Evolutionary conservation across 441 rosid genomes (phyloP).

Genomic region (Metrosideros polymorpha): DNA sequence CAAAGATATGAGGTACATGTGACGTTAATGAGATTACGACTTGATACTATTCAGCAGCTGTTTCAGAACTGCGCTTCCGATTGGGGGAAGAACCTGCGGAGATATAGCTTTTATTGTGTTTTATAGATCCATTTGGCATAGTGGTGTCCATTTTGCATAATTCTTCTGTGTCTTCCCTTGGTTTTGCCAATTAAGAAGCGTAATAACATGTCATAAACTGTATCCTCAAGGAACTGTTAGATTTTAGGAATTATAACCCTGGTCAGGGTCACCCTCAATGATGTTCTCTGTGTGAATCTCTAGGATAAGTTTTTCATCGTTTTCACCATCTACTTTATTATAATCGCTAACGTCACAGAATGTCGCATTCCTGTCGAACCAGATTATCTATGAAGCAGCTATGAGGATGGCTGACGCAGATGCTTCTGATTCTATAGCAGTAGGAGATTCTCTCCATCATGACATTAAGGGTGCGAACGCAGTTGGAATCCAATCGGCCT

Average conservation of each 20-base stretch:
- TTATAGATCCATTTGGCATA: background rate
- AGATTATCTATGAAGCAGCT: slow-evolving; percentile 81
- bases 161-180: background rate
- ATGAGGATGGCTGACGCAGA: slow-evolving; percentile 57
- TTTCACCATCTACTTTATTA: background rate
- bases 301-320: background rate
- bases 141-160: background rate
- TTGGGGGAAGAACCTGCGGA: background rate
- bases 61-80: background rate
- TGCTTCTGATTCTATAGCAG: slow-evolving; percentile 52
- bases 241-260: background rate
- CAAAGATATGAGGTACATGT: background rate
- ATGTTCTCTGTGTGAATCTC: background rate
- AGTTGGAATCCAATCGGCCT: slow-evolving; percentile 63
- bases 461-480: slow-evolving; percentile 85
- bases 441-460: slow-evolving; percentile 90
- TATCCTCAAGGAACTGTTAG: background rate
- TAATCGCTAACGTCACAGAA: background rate
- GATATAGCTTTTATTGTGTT: background rate
- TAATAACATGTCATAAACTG: background rate
- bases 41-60: background rate
- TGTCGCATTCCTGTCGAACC: background rate
- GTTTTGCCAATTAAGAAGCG: background rate
- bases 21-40: background rate
- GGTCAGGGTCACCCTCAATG: background rate